Conservation (phyloP, 73 alveolate genomes). For the Tetrahymena malaccensis region DNA sequence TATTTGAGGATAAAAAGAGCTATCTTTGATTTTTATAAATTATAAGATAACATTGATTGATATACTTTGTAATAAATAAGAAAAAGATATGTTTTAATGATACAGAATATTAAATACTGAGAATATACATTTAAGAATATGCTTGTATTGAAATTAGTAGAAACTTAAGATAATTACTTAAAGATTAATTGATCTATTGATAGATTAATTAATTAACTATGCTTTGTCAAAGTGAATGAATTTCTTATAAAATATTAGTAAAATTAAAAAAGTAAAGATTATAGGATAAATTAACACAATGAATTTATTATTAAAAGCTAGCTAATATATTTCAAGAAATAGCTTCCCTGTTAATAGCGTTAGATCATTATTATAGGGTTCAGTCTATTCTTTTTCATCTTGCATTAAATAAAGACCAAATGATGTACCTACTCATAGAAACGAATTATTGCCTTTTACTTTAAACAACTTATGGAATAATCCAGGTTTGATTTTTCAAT, state of each 20-base stretch:
- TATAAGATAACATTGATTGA: background rate
- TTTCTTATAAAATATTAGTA: background rate
- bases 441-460: slow-evolving; percentile 45
- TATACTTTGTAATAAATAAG: background rate
- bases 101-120: background rate
- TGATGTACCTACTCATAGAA: background rate
- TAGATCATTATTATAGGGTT: background rate
- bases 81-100: background rate
- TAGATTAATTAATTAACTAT: no score
- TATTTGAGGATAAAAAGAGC: background rate
- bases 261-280: background rate
- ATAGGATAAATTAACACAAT: background rate
- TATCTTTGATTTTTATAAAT: no score
- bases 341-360: background rate
- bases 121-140: background rate
- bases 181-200: background rate
- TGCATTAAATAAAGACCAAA: background rate
- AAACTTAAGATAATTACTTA: background rate
- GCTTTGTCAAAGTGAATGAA: background rate
- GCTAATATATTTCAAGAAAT: background rate
- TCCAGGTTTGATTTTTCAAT: slow-evolving; percentile 29
- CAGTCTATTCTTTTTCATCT: background rate
- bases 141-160: background rate
- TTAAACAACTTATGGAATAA: slow-evolving; percentile 64
- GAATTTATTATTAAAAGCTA: background rate